Evolutionary conservation across 1,284 basidiomycete species (phyloP), one percentile per base, ranked within the genome.

Genomic region (Trametes sp.): DNA sequence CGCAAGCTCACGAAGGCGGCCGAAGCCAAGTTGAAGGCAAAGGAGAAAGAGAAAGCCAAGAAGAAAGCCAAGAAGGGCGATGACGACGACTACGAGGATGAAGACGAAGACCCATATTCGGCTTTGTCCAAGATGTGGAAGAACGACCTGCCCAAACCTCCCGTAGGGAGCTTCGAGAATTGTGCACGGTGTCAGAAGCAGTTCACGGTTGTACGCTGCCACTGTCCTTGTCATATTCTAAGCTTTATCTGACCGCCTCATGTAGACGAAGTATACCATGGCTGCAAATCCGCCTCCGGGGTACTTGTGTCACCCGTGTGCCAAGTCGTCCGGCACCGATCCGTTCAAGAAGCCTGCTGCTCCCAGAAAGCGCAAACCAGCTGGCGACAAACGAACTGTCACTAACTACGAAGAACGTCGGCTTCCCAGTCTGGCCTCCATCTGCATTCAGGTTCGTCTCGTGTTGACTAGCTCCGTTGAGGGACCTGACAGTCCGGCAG

Each of bases 191-290:
- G 97, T 76, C 82, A 84, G 56, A 90, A 90, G 62, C 86, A 89
- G 69, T 98, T 98, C 75, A 96, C 95, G 21, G 92, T 97, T 69
- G 94, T 98, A 78, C 64, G 93, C 81, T 28, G 19, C n/a, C 33
- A 13, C 38, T 16, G 54, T 16, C 56, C 45, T 38, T 45, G n/a
- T n/a, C n/a, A n/a, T n/a, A n/a, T n/a, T n/a, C n/a, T n/a, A n/a
- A n/a, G n/a, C n/a, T n/a, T n/a, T n/a, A n/a, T n/a, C n/a, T n/a
- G n/a, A n/a, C n/a, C n/a, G n/a, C n/a, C n/a, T n/a, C n/a, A n/a
- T n/a, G n/a, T n/a, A 96, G 94, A 96, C 94, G 0, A 89, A 86
- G 66, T 96, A 96, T 70, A 96, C 95, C 0, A 80, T 92, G 70
- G 86, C 92, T 4, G 85, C 86, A 1, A 83, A 83, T 57, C 83